A percentile compares a stretch with the other conserved stretches of the same genome.
phyloP scores from a whole-genome alignment of 179 eudicot species.

The Beta macrorhiza region DNA sequence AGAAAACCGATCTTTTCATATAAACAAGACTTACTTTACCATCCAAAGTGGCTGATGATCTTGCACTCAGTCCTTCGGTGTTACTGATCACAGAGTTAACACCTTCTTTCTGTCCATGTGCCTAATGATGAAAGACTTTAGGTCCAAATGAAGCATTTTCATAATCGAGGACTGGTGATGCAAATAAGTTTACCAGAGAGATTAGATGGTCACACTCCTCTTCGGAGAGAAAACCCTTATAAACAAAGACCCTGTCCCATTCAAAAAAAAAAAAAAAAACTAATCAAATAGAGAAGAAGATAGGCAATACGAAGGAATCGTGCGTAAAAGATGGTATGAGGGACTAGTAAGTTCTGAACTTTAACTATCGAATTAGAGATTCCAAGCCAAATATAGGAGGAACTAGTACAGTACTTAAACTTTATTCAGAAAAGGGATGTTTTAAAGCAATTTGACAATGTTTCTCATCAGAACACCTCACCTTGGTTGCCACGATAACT shows the following conservation, averaged over 20 bases:
- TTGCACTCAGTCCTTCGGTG: slow-evolving; percentile 19
- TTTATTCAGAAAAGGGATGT: background rate
- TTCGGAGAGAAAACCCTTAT: slow-evolving; percentile 63
- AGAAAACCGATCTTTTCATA: background rate
- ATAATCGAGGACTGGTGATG: background rate
- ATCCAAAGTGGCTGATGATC: slow-evolving; percentile 26
- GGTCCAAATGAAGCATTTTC: slow-evolving; percentile 7
- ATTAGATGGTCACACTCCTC: slow-evolving; percentile 80
- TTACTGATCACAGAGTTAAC: slow-evolving; percentile 14
- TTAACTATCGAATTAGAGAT: background rate
- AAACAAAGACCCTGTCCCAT: slow-evolving; percentile 67
- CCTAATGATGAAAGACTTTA: slow-evolving; percentile 35
- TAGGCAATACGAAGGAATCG: too few species aligned
- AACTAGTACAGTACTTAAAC: background rate
- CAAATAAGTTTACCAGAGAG: slow-evolving; percentile 52
- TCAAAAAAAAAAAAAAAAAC: slow-evolving; percentile 11
- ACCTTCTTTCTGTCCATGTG: slow-evolving; percentile 33
- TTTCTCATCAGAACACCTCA: slow-evolving; percentile 55
- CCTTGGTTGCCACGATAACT: slow-evolving; percentile 94
- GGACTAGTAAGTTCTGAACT: too few species aligned
- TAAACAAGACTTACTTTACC: slow-evolving; percentile 35
- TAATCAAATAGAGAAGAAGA: slow-evolving; percentile 1
- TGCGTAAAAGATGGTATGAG: too few species aligned
- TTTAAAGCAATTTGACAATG: background rate
- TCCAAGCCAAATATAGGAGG: background rate